Conservation (phyloP, 345 rosid genomes). For the Capsella bursapastoris region DNA sequence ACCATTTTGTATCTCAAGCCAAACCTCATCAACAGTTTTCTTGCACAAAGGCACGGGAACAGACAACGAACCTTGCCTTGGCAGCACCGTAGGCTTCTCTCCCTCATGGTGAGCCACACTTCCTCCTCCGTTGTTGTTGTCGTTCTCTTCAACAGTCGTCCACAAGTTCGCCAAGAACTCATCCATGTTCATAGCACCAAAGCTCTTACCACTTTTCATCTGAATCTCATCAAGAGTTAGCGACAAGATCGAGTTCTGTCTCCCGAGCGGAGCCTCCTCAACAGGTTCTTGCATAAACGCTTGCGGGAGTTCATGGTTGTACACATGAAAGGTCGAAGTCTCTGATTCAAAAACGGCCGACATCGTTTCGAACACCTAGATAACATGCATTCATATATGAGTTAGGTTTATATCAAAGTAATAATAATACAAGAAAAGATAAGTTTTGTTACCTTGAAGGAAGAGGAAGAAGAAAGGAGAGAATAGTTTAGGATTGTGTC, state of each 20-base stretch:
- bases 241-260: conserved; percentile 62
- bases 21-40: conserved; percentile 91
- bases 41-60: conserved; percentile 74
- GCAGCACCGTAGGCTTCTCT: conserved; percentile 40
- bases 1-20: conserved; percentile 81
- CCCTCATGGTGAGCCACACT: conserved; percentile 9
- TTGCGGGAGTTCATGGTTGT: conserved; percentile 34
- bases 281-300: conserved; percentile 12
- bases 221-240: conserved; percentile 86
- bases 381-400: conserved; percentile 33
- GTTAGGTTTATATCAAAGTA: neutral
- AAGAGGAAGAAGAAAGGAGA: conserved; percentile 7
- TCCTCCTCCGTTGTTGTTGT: neutral
- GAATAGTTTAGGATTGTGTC: conserved; percentile 22
- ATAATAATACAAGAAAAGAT: neutral
- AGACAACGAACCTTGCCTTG: conserved; percentile 72
- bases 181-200: conserved; percentile 96
- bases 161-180: conserved; percentile 79
- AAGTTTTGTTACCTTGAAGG: conserved; percentile 34
- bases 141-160: conserved; percentile 58
- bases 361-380: conserved; percentile 32
- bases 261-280: conserved; percentile 16
- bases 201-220: conserved; percentile 71
- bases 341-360: conserved; percentile 37
- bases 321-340: conserved; percentile 36